Evolutionary conservation across 345 rosid genomes (phyloP), one percentile per base, ranked within the genome.

Genomic region (Leavenworthia alabamica): DNA sequence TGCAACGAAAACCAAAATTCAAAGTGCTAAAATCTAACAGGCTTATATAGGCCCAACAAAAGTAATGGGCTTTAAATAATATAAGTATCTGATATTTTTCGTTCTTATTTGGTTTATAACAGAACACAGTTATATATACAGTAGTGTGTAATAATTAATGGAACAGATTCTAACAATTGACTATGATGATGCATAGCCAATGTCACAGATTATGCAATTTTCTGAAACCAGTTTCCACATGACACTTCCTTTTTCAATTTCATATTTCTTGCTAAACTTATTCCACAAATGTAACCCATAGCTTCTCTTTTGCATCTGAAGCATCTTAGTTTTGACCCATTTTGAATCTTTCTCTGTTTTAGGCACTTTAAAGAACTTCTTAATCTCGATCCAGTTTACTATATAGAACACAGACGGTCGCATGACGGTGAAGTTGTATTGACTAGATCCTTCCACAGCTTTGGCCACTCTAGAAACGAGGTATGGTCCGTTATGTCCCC

Each of bases 401-500:
- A 89, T 88, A 65, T 88, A 84, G 32, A 90, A 86, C 0, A 80
- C 86, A 64, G 55, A 72, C 0, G 91, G 94, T 1, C 85, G 71
- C 75, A 88, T 13, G 10, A 90, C 55, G 5, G 79, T 83, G 43
- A 90, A 76, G 76, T 81, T 81, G 31, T 53, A 75, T 8, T 64
- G 79, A 13, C 73, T 60, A 1, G 55, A 70, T 52, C 70, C 82
- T 49, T 71, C 67, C 2, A 81, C 76, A 33, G 66, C 80, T 42
- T 40, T 40, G 6, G 66, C 81, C 3, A 86, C 86, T 68, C 97
- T 74, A 15, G 91, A 88, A 24, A 88, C 88, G 60, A 90, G 45
- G 60, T 86, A 84, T 0, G 97, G 97, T 5, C 97, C 96, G 8
- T 88, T 90, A 24, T 90, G 80, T 4, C 96, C 94, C 94, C 96